Evolutionary conservation across 352 stramenopile species (phyloP), one percentile per base, ranked within the genome.

Genomic region (Pythium rhizo-oryzae): DNA sequence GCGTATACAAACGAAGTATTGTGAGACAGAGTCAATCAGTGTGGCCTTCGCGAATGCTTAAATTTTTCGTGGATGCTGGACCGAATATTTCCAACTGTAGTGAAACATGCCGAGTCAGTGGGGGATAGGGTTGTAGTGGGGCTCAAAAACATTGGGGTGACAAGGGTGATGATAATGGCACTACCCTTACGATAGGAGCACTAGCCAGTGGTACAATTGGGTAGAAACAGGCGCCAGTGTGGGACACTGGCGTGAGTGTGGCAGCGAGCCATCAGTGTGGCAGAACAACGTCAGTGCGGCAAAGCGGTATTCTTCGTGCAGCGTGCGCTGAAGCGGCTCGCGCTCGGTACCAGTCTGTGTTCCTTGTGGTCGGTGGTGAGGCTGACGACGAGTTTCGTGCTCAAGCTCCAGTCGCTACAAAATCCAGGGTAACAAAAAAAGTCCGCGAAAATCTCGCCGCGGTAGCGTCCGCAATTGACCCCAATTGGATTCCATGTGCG

Each of bases 1-100:
- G 41, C 41, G 41, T 57, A 57, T 43, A 19, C 23, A 57, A 13
- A 57, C 51, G 51, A 57, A 57, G 51, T 57, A 43, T 41, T 57
- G 51, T 39, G 23, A 41, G 25, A 41, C 19, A 57, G 8, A 43
- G 23, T 41, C 51, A 57, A 57, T 21, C 51, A 57, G 51, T 41
- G 25, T 23, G 51, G 28, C 28, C 7, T 23, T 43, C 19, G 51
- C 23, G 51, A 57, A 57, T 25, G 51, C 51, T 39, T 37, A 57
- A 9, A 23, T 57, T 41, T n/a, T n/a, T 57, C 24, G 8, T 57
- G 24, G 23, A 39, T 21, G 51, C 25, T 21, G 44, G 44, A 51
- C 44, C 44, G 44, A 51, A 51, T 51, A 24, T 51, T 51, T 51
- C 44, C 44, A 51, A 51, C 44, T 51, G 44, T 51, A 7, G 44